Conservation (phyloP, 2,329 filamentous ascomycete species). For the Calonectria pseudoturangicola region DNA sequence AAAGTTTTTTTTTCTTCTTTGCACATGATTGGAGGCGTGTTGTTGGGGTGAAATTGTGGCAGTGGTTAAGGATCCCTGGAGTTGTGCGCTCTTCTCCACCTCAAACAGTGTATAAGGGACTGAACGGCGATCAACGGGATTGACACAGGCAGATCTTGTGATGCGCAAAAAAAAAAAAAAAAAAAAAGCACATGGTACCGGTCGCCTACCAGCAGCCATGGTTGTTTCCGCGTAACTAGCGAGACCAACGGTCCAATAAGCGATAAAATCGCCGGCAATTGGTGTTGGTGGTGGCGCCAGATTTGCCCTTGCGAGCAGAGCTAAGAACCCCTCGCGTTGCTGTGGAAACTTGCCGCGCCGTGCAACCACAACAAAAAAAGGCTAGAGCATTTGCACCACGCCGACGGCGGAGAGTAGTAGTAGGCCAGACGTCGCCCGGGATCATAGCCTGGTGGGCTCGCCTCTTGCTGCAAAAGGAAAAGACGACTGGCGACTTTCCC, state of each 20-base stretch:
- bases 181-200: neutral
- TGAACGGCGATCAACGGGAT: neutral
- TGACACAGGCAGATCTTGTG: neutral
- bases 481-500: constrained; percentile 8
- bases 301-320: neutral
- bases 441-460: constrained; percentile 19
- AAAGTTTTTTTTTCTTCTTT: neutral
- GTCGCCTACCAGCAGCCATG: too few relatives aligned
- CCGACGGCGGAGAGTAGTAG: too few relatives aligned
- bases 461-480: constrained; percentile 31
- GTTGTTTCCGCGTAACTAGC: neutral
- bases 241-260: constrained; percentile 1
- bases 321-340: constrained; percentile 16
- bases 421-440: neutral
- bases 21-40: neutral
- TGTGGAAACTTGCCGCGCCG: constrained; percentile 21
- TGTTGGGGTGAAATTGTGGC: constrained; percentile 22
- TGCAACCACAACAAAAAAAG: constrained; percentile 33
- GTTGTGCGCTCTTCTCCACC: too few relatives aligned
- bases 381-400: too few relatives aligned
- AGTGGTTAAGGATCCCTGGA: neutral
- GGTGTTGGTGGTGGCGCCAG: constrained; percentile 31
- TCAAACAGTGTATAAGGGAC: too few relatives aligned
- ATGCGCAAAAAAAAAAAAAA: neutral
- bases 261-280: neutral